Evolutionary conservation across 2,329 filamentous ascomycete species (phyloP).

Genomic region (Talaromyces albobiverticillius): DNA sequence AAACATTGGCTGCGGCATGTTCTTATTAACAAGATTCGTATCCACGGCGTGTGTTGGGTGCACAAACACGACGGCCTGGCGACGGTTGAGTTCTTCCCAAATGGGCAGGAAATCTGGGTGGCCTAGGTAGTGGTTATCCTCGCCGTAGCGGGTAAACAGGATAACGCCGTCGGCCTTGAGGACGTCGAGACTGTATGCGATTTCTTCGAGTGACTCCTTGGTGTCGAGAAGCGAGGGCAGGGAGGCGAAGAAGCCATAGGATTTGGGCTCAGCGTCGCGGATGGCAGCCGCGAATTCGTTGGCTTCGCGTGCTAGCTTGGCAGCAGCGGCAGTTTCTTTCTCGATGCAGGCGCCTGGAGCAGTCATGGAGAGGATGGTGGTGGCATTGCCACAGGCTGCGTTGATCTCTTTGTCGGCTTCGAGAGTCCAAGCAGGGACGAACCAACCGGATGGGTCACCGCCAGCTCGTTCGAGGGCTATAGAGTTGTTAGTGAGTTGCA

Average conservation of each 20-base stretch:
- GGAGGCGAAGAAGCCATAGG: slow-evolving; percentile 43
- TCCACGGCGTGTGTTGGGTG: slow-evolving; percentile 43
- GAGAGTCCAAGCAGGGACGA: no score
- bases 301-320: slow-evolving; percentile 18
- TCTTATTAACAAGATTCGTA: slow-evolving; percentile 33
- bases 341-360: no score
- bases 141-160: slow-evolving; percentile 44
- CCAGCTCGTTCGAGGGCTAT: no score
- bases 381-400: no score
- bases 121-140: slow-evolving; percentile 45
- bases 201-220: slow-evolving; percentile 30
- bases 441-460: no score
- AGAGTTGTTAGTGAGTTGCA: no score
- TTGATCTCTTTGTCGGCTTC: no score
- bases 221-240: slow-evolving; percentile 37
- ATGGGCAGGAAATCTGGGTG: slow-evolving; percentile 39
- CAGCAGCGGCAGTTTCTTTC: no score
- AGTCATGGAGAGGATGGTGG: no score
- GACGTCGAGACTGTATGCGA: slow-evolving; percentile 37
- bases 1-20: slow-evolving; percentile 39
- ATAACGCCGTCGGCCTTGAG: slow-evolving; percentile 48
- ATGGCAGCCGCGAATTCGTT: slow-evolving; percentile 31
- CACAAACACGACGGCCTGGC: slow-evolving; percentile 45
- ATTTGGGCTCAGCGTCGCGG: slow-evolving; percentile 28
- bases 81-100: slow-evolving; percentile 45